phyloP scores from a whole-genome alignment of 2,329 filamentous ascomycete species.

The Penicillium sp. region DNA sequence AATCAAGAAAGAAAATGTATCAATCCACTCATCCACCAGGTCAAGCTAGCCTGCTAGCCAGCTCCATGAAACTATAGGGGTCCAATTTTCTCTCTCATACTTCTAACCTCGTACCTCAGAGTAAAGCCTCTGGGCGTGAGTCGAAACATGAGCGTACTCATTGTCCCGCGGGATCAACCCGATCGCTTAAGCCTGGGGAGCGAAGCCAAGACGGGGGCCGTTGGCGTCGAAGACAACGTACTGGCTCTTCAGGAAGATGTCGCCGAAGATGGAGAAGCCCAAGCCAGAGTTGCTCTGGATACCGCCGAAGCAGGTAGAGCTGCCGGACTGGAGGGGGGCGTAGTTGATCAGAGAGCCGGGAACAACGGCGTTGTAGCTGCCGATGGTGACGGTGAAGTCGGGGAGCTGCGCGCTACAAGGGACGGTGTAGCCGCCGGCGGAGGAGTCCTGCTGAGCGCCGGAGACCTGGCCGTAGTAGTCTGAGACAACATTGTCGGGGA shows the following conservation, averaged over 20 bases:
- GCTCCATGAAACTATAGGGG: background rate
- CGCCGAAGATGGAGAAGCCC: slow-evolving; percentile 70
- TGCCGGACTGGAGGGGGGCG: slow-evolving; percentile 42
- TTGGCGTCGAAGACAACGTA: slow-evolving; percentile 70
- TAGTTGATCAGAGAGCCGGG: slow-evolving; percentile 60
- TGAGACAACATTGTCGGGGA: slow-evolving; percentile 55
- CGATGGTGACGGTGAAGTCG: slow-evolving; percentile 56
- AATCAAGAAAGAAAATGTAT: background rate
- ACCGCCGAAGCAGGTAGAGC: slow-evolving; percentile 68
- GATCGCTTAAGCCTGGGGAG: slow-evolving; percentile 36
- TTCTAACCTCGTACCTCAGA: too few species aligned
- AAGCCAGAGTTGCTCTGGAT: slow-evolving; percentile 66
- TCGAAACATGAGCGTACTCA: background rate
- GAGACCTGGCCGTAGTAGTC: slow-evolving; percentile 62
- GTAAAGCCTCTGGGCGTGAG: background rate
- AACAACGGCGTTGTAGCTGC: slow-evolving; percentile 51
- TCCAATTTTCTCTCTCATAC: background rate
- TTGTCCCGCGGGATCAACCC: background rate
- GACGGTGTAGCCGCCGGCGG: slow-evolving; percentile 59
- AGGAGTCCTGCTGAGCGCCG: slow-evolving; percentile 51
- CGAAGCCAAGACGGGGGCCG: slow-evolving; percentile 52
- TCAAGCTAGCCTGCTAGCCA: slow-evolving; percentile 18
- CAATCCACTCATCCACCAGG: slow-evolving; percentile 8
- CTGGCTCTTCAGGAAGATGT: slow-evolving; percentile 75
- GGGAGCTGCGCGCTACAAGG: slow-evolving; percentile 54